Base-by-base conservation (phyloP, 2,329 filamentous ascomycete genomes). In the Colletotrichum gloeosporioides region DNA sequence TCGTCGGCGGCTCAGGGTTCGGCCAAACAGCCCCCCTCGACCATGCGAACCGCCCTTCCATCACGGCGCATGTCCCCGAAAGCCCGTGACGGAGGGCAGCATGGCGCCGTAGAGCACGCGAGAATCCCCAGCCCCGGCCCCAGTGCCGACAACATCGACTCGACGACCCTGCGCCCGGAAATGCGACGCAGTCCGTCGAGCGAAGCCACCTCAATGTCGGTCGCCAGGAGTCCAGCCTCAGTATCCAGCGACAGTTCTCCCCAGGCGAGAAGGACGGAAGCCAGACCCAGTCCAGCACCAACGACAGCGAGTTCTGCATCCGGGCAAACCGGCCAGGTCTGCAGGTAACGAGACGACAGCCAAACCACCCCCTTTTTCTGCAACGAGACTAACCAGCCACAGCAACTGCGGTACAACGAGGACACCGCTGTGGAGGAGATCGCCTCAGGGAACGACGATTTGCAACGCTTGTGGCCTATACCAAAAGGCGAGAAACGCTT, bases 401-500 rank as follows among this genome's bases (percentile, higher is more conserved):
- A 99, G 97, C 83, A 99, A 99, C 85, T 99, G 97, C 84, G 94
- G 94, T 74, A 99, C 97, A 18, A 98, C 96, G 69, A 93, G 94
- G 83, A 99, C 97, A 63, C 97, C 97, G 29, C 87, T 99, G 49
- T 99, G 97, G 97, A 92, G 97, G 83, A 92, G 97, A 82, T 98
- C 96, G 18, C 96, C 96, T 0, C 93, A 96, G 81, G 97, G 97
- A 34, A 94, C 95, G 71, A 98, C 96, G 32, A 99, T 99, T 76
- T 99, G 97, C 87, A 99, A 99, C 86, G 97, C 97, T 8, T 99
- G 97, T 82, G 97, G 97, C 57, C 90, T 99, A 18, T 99, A 99
- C 84, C 89, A 95, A 78, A 99, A 99, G 85, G 96, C 96, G 12
- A 92, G 97, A 79, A 99, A 99, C 83, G 94, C 96, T 77, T 93